Conservation (phyloP, 2,329 filamentous ascomycete genomes). For the Plenodomus biglobosus region DNA sequence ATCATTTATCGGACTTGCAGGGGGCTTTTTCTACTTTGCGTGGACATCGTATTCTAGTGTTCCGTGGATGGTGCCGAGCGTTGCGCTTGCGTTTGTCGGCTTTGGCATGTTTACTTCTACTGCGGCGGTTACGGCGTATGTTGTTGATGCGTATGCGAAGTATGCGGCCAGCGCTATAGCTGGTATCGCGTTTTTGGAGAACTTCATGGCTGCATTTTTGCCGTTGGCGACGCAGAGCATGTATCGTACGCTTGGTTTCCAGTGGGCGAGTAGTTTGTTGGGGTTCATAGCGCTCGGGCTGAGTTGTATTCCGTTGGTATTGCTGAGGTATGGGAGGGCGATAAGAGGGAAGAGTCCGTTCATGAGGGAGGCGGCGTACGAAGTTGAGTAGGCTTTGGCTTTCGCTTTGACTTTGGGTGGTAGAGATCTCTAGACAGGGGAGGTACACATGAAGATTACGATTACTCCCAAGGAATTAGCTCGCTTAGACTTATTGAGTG, state of each 20-base stretch:
- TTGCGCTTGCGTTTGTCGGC: conserved; percentile 53
- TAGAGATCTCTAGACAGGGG: no score
- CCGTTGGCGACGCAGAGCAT: conserved; percentile 52
- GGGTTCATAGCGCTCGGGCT: conserved; percentile 49
- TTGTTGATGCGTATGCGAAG: conserved; percentile 54
- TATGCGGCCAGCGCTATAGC: conserved; percentile 55
- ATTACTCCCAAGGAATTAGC: no score
- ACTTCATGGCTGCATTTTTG: conserved; percentile 52
- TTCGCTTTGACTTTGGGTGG: not conserved
- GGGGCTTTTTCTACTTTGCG: conserved; percentile 55
- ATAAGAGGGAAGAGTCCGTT: conserved; percentile 47
- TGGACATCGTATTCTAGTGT: conserved; percentile 51
- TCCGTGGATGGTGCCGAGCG: conserved; percentile 52
- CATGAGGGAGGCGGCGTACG: conserved; percentile 37
- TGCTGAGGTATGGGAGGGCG: conserved; percentile 46
- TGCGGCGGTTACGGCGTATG: conserved; percentile 51
- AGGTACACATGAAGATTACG: no score
- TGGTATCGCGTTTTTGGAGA: conserved; percentile 53
- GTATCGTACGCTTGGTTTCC: conserved; percentile 53
- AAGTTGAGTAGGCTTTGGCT: not conserved
- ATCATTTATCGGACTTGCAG: conserved; percentile 51
- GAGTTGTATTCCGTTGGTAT: conserved; percentile 49
- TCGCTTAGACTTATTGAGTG: no score
- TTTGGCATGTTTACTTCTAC: conserved; percentile 54
- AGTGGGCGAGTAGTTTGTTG: conserved; percentile 54